Evolutionary conservation across 1,139 yeast species (phyloP).

Genomic region (Yamadazyma blattariae): DNA sequence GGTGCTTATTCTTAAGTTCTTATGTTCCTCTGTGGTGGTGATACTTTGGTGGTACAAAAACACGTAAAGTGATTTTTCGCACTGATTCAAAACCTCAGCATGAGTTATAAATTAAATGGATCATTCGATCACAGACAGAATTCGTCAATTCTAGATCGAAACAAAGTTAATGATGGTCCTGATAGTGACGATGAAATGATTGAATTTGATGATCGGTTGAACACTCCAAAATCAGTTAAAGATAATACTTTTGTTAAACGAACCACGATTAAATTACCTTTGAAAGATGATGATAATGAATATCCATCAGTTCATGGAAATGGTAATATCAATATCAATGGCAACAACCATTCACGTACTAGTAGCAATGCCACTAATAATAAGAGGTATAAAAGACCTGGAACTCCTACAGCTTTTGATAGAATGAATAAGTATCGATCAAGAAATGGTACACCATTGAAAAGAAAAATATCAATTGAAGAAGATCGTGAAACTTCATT

Average conservation of each 20-base stretch:
- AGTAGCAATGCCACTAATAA: too few species aligned
- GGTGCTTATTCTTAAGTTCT: too few species aligned
- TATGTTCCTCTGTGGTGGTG: too few species aligned
- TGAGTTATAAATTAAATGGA: conserved; percentile 2
- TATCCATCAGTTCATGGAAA: too few species aligned
- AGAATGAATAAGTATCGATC: conserved; percentile 11
- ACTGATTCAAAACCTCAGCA: too few species aligned
- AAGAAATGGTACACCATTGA: conserved; percentile 19
- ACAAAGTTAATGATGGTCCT: conserved; percentile 1
- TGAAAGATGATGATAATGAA: conserved; percentile 14
- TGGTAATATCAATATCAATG: too few species aligned
- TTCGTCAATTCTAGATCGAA: neutral
- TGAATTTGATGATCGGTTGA: conserved; percentile 24
- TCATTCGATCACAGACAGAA: neutral
- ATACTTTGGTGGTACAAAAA: too few species aligned
- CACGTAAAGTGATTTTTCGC: too few species aligned
- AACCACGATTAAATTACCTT: conserved; percentile 19
- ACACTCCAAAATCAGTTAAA: conserved; percentile 18
- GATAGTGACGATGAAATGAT: conserved; percentile 12
- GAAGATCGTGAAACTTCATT: conserved; percentile 12
- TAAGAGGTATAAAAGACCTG: conserved; percentile 4
- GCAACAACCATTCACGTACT: too few species aligned
- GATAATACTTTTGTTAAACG: conserved; percentile 10
- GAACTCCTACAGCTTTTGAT: conserved; percentile 11
- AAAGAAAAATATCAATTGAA: conserved; percentile 5